Evolutionary conservation across 2,329 filamentous ascomycete genomes (phyloP), one percentile per base, ranked within the genome.

Genomic region (Mollisiaceae sp.): DNA sequence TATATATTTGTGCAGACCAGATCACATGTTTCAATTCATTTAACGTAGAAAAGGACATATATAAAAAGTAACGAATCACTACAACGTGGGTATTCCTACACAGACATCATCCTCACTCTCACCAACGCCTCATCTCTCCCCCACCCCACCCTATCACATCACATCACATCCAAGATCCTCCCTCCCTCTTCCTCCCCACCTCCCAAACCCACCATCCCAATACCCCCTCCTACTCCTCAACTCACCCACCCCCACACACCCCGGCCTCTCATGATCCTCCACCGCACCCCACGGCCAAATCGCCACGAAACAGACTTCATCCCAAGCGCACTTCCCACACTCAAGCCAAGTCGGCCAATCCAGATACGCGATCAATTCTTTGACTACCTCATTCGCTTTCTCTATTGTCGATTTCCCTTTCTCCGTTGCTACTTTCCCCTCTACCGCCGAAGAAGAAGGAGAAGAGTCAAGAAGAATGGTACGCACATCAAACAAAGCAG

Each of bases 331-430:
- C 0, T 80, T 79, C 8, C 79, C 77, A 60, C 86, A 86, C 59
- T 82, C 79, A 70, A 85, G 88, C 86, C 86, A 90, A 0, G 77
- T 80, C 3, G 85, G 81, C 88, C 88, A 91, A 8, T 79, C 79
- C 2, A 91, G 78, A 64, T 82, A 83, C 0, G 75, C 67, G 22
- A 83, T 80, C 18, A 90, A 72, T 0, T 75, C 68, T 8, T 76
- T 22, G 6, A 74, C 32, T 6, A 18, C 22, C 2, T 20, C 8
- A 22, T 69, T 70, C 1, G 61, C 50, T 22, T 64, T 15, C 4
- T 20, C 39, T 18, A 47, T 11, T 59, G 18, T 41, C 9, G 11
- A 27, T 14, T 67, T 47, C n/a, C n/a, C n/a, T n/a, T n/a, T n/a
- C n/a, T n/a, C n/a, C n/a, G n/a, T n/a, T n/a, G n/a, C n/a, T n/a